Conservation (phyloP, 1,284 basidiomycete species). For the Exobasidium cylindrosporum region DNA sequence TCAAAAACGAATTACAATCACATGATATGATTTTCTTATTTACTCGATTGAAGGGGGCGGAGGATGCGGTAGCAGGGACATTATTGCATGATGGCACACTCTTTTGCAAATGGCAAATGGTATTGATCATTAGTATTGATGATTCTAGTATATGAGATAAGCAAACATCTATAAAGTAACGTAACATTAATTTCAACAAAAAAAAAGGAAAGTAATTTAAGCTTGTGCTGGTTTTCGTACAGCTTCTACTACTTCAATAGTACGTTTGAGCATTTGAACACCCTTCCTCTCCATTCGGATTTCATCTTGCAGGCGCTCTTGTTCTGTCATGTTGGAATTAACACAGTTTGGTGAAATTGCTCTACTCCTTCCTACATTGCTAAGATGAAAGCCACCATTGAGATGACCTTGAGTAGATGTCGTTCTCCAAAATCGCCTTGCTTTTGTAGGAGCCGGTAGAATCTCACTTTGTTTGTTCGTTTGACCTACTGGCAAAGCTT, state of each 20-base stretch:
- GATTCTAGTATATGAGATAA: too few species aligned
- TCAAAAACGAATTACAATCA: too few species aligned
- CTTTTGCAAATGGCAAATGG: too few species aligned
- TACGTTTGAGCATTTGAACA: neutral
- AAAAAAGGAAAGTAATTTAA: neutral
- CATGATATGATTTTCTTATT: too few species aligned
- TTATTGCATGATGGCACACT: too few species aligned
- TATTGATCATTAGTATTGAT: too few species aligned
- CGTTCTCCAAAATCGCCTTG: neutral
- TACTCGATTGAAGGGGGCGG: too few species aligned
- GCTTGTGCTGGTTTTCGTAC: neutral
- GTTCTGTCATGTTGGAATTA: slow-evolving; percentile 1
- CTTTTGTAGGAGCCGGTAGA: neutral
- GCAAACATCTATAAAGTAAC: too few species aligned
- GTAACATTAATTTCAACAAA: too few species aligned
- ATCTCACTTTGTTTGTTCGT: neutral
- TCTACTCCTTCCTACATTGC: neutral
- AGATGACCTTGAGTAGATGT: neutral
- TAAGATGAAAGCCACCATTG: slow-evolving; percentile 1
- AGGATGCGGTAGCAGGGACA: too few species aligned
- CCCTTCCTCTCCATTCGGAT: slow-evolving; percentile 5
- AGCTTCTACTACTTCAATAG: neutral
- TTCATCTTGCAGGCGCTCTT: slow-evolving; percentile 7
- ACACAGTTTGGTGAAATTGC: neutral
- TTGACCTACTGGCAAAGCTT: neutral